These are phyloP conservation scores for Globisporangium orthogonon DNA, from an alignment of 352 stramenopile genomes.

Conservation along the genomic window DNA sequence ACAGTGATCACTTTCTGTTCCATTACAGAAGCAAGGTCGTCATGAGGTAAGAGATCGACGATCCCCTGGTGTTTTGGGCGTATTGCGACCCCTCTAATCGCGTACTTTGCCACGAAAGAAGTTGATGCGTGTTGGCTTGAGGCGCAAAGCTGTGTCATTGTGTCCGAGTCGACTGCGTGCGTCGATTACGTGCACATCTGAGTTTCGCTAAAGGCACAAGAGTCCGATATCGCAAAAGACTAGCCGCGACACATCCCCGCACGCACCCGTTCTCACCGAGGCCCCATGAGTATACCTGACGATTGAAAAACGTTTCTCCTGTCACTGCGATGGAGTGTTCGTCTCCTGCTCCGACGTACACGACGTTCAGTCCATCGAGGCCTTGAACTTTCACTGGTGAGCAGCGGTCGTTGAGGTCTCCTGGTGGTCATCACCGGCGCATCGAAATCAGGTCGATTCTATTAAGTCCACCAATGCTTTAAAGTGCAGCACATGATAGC, in stretches of 20 bases:
- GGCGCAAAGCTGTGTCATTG: slow-evolving; percentile 36
- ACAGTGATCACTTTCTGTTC: slow-evolving; percentile 67
- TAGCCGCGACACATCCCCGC: not conserved
- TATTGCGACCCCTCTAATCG: not conserved
- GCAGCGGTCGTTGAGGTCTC: slow-evolving; percentile 28
- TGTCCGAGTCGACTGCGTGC: slow-evolving; percentile 53
- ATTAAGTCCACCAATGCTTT: too few relatives aligned
- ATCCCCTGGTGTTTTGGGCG: not conserved
- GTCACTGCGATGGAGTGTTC: slow-evolving; percentile 62
- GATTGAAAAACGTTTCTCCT: slow-evolving; percentile 57
- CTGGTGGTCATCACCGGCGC: slow-evolving; percentile 18
- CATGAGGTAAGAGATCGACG: not conserved
- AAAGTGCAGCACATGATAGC: not conserved
- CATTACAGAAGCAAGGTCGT: not conserved
- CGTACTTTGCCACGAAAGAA: slow-evolving; percentile 56
- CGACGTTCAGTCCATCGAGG: slow-evolving; percentile 48
- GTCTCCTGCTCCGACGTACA: slow-evolving; percentile 54
- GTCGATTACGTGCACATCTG: not conserved
- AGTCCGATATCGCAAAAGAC: not conserved
- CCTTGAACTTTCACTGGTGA: slow-evolving; percentile 31
- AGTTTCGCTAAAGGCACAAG: not conserved
- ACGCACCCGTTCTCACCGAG: slow-evolving; percentile 52
- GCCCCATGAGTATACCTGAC: slow-evolving; percentile 80
- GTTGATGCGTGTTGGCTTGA: slow-evolving; percentile 66
- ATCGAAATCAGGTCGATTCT: too few relatives aligned